These are phyloP conservation scores for Boletus sp. DNA, from an alignment of 768 basidiomycete species.

Conservation along the genomic window DNA sequence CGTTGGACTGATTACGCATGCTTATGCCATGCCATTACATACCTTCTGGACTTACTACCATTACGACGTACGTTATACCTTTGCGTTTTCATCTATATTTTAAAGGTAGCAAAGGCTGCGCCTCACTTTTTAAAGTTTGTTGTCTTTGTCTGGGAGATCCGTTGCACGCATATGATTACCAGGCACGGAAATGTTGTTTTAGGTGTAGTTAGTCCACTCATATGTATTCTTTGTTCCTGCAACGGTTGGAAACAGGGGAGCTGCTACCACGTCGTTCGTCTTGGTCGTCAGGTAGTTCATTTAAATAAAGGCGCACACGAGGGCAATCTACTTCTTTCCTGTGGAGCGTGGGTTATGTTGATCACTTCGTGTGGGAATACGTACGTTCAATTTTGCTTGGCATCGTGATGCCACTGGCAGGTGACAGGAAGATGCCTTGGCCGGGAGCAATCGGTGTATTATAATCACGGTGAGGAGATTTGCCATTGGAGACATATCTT, in stretches of 20 bases:
- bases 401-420: background rate
- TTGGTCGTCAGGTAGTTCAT: background rate
- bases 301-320: background rate
- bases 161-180: background rate
- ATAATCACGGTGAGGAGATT: background rate
- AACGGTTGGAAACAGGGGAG: background rate
- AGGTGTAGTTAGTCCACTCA: background rate
- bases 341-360: background rate
- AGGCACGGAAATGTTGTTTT: background rate
- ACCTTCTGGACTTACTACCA: conserved; percentile 2
- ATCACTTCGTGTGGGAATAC: background rate
- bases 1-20: conserved; percentile 4
- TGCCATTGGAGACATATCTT: background rate
- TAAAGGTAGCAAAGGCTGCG: background rate
- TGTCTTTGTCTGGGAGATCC: background rate
- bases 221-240: background rate
- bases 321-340: background rate
- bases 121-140: background rate
- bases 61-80: conserved; percentile 9
- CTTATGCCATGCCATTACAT: background rate
- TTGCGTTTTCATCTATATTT: background rate
- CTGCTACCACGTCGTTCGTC: no score
- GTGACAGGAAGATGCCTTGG: background rate
- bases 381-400: background rate
- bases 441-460: background rate